Percentiles rank a stretch among this genome's conserved stretches.
Evolutionary conservation across 2,329 filamentous ascomycete genomes (phyloP).

Genomic region (Calcarisporium arbuscula): DNA sequence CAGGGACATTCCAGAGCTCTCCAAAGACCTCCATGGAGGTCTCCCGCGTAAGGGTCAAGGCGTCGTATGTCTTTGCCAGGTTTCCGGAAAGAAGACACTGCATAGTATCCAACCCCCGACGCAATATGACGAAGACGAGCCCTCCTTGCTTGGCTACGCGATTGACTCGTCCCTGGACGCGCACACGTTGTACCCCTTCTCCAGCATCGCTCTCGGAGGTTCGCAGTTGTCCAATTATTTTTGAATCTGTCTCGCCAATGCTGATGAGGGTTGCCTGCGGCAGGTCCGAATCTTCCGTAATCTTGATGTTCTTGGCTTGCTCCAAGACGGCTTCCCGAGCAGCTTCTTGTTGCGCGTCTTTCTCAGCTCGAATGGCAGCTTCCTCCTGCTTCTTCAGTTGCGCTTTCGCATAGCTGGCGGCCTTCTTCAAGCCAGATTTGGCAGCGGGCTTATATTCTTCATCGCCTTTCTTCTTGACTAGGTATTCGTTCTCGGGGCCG

Average conservation of each 20-base stretch:
- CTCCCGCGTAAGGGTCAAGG: conserved; percentile 73
- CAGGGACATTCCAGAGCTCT: conserved; percentile 73
- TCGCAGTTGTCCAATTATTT: conserved; percentile 42
- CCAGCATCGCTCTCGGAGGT: conserved; percentile 27
- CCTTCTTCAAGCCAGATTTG: conserved; percentile 22
- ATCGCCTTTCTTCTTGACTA: conserved; percentile 9
- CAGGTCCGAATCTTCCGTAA: conserved; percentile 6
- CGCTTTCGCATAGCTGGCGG: conserved; percentile 15
- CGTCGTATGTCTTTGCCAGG: conserved; percentile 81
- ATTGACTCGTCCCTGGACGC: conserved; percentile 78
- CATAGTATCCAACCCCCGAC: conserved; percentile 70
- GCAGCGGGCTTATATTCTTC: conserved; percentile 20
- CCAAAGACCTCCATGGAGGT: conserved; percentile 76
- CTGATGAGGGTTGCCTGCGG: conserved; percentile 42
- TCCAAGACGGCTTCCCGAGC: conserved; percentile 16
- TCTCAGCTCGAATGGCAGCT: conserved; percentile 18
- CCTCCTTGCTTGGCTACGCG: conserved; percentile 75
- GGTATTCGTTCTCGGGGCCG: conserved; percentile 6
- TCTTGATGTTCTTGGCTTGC: conserved; percentile 21
- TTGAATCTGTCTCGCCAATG: neutral
- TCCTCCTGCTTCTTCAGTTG: conserved; percentile 20
- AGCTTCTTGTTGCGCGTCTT: conserved; percentile 16
- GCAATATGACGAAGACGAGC: conserved; percentile 75
- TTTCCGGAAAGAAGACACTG: conserved; percentile 75
- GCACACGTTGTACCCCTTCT: conserved; percentile 47